Evolutionary conservation across 2,329 filamentous ascomycete species (phyloP), one percentile per base, ranked within the genome.

Genomic region (Arthrinium phaeospermum): DNA sequence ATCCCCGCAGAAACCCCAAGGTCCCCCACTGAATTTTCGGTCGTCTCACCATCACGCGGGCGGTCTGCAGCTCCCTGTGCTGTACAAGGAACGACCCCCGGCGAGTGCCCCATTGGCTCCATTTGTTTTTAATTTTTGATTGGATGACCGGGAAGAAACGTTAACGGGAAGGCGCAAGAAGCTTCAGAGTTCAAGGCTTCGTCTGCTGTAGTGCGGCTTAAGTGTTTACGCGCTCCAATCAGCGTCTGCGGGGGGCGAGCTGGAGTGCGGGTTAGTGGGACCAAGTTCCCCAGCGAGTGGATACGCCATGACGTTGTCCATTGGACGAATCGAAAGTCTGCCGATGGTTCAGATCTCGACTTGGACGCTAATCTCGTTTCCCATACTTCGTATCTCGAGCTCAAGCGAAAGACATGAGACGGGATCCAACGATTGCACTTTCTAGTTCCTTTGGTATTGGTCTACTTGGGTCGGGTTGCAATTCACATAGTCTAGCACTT

Each of bases 161-260:
- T 16, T 37, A n/a, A 61, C 27, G 24, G 27, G 51, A 57, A 27
- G 51, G 4, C 27, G 27, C 30, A 61, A 61, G 19, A 61, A 61
- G 53, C 53, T 61, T 61, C 53, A 37, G 19, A 61, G 53, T 37
- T 37, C 53, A 61, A 61, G 53, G 53, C 53, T 61, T 61, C 30
- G 27, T 41, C 13, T 22, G 53, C 53, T 19, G 27, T 10, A 34
- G 30, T 61, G 53, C 53, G 53, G 53, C 53, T 61, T 61, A 22
- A 61, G 53, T 37, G 30, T 61, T 61, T 61, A 64, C 12, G 57
- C 57, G 57, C 57, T 10, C 57, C 57, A 64, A 64, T 64, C 57
- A 64, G 8, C 19, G 30, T n/a, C 57, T 64, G 57, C 57, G 57
- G 57, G 53, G 30, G 30, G 6, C 4, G 8, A 4, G 16, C 8